A percentile compares a stretch with the other conserved stretches of the same genome.
Conservation (phyloP, 176 grass and related monocot species). For the Bonia amplexicaulis region DNA sequence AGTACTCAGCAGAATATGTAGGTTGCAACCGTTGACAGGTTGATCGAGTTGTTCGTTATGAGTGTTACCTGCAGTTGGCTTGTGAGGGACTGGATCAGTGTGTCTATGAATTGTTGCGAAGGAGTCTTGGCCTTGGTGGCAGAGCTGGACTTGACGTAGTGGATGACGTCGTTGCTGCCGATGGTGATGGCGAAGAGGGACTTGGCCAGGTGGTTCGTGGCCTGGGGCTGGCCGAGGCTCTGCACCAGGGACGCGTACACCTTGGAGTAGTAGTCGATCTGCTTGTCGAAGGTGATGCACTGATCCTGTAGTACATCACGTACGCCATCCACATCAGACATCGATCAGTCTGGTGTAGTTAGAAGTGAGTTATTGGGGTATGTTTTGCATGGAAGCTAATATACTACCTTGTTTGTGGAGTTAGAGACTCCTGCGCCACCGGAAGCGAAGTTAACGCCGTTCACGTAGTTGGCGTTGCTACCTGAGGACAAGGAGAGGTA, state of each 20-base stretch:
- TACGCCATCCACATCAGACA: not conserved
- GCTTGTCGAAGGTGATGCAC: constrained; percentile 71
- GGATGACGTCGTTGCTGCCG: constrained; percentile 89
- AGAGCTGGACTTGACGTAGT: constrained; percentile 50
- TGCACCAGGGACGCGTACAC: constrained; percentile 44
- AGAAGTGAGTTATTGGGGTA: not conserved
- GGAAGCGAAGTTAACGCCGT: constrained; percentile 82
- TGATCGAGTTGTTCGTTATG: not conserved
- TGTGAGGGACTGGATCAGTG: constrained; percentile 40
- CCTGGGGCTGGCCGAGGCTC: constrained; percentile 42
- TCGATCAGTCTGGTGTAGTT: not conserved
- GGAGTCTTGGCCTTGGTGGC: constrained; percentile 9
- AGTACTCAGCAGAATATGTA: not conserved
- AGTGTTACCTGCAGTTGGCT: constrained; percentile 65
- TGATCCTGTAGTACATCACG: constrained; percentile 25
- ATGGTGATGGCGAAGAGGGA: constrained; percentile 78
- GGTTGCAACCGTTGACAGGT: not conserved
- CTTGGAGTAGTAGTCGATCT: constrained; percentile 55
- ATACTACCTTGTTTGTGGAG: constrained; percentile 56
- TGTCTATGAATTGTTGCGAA: constrained; percentile 44
- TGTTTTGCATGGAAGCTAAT: not conserved
- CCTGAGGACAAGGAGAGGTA: constrained; percentile 59
- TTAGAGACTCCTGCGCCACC: constrained; percentile 66
- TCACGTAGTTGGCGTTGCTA: constrained; percentile 42
- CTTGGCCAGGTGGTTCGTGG: constrained; percentile 43